Base-by-base conservation (phyloP, 306 rosid species). In the Ormosia emarginata region DNA sequence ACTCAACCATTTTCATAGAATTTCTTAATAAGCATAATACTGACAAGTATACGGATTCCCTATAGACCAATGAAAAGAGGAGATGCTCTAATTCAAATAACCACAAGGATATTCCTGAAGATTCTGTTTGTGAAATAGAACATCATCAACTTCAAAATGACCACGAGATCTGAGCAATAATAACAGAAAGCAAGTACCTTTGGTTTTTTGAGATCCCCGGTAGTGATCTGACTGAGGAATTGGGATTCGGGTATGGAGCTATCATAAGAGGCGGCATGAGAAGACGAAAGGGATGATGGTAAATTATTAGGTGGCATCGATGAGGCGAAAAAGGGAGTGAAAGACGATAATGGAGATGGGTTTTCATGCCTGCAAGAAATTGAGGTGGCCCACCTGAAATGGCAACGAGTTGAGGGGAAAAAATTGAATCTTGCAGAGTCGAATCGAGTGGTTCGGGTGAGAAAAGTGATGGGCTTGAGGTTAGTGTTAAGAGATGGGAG, bases 151-250 rank as follows among this genome's bases (percentile, higher is more conserved):
- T 18, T 58, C 5, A 59, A 58, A 79, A 67, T 8, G 74, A 75
- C 50, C 39, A 64, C 59, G 17, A 75, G 83, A 75, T 62, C 62
- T 50, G 32, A 14, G 53, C 58, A 59, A 74, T 36, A 15, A 34
- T 65, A 36, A 46, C 6, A 66, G 0, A 68, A 49, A 85, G 82
- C 62, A 47, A 41, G 36, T 72, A 94, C 98, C 97, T 91, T 93
- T 37, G 82, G 84, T n/a, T 72, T 69, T 56, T 82, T 62, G 30
- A 81, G 44, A 81, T 47, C 86, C 39, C 43, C 76, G 50, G 40
- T 43, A 41, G 83, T 71, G 89, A 89, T 71, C 89, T 78, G 91
- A 41, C 79, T 68, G 68, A 72, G 77, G 50, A 70, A 47, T 77
- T 67, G 77, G 43, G 85, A 52, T 30, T 85, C 76, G 57, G 84